Base-by-base conservation (phyloP, 805 yeast genomes). In the Wickerhamiella allomyrinae region DNA sequence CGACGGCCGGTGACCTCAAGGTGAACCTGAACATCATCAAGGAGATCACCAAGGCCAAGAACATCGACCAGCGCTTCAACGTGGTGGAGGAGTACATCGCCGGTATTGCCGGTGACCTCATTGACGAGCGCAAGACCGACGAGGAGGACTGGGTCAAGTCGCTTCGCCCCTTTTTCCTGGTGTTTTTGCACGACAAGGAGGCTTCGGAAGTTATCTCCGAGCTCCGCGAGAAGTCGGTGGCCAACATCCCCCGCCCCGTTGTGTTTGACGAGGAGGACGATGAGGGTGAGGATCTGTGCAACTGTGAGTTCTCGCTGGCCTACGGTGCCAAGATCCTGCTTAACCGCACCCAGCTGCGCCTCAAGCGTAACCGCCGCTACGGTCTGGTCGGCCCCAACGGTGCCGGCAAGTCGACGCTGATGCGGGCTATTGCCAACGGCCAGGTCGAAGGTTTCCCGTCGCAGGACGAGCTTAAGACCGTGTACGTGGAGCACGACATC, bases 251-350 rank as follows among this genome's bases (percentile, higher is more conserved):
- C 63, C 80, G 76, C 60, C 91, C 93, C 61, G 94, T 95, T 63
- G 69, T 77, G 62, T 86, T 86, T 70, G 76, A 68, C 55, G 77
- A 73, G 59, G 97, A 89, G 71, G 96, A 87, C 62, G 89, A 81
- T 69, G 97, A 91, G 66, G 98, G 97, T 74, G 97, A 91, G 76
- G 97, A 91, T 67, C 77, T 91, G 65, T 91, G 98, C 80, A 91
- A 91, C 94, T 89, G 97, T 82, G 98, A 91, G 79, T 91, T 91
- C 87, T 91, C 98, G 49, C 77, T 91, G 63, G 99, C 99, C 69
- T 91, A 91, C 71, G 99, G 98, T 89, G 98, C 98, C 63, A 91
- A 91, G 84, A 91, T 91, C 77, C 77, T 91, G 74, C 85, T 91
- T 71, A 91, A 91, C 89, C 89, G 91, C 73, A 91, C 98, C 58